These are phyloP conservation scores for Quercus variabilis DNA, from an alignment of 306 rosid genomes.

Conservation along the genomic window DNA sequence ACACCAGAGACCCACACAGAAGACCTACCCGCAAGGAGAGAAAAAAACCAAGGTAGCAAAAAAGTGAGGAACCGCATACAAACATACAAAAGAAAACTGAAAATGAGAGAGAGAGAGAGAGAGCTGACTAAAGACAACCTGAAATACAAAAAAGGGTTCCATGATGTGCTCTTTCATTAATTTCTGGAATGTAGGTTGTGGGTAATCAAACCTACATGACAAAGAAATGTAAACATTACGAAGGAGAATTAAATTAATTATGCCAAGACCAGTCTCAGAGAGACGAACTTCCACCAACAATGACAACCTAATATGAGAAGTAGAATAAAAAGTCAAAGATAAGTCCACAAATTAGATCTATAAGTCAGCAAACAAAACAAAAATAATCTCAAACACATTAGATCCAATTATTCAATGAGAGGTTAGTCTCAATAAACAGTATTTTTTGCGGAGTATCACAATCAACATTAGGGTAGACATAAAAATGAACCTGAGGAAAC, in stretches of 20 bases:
- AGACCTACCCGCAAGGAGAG: conserved; percentile 53
- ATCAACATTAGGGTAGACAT: too few relatives aligned
- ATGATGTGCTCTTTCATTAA: conserved; percentile 94
- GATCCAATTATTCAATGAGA: not conserved
- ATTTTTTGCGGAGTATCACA: not conserved
- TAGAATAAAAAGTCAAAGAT: not conserved
- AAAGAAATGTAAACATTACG: conserved; percentile 26
- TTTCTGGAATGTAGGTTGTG: conserved; percentile 96
- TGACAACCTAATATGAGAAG: not conserved
- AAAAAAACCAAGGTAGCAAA: conserved; percentile 5
- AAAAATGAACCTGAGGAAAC: too few relatives aligned
- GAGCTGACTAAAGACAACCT: conserved; percentile 44
- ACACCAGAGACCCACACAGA: conserved; percentile 99
- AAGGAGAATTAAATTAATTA: conserved; percentile 20
- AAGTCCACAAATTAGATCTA: not conserved
- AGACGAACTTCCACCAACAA: conserved; percentile 5
- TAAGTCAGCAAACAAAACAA: not conserved
- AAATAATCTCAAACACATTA: not conserved
- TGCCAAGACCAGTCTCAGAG: not conserved
- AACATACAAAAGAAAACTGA: not conserved
- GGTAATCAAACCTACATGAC: conserved; percentile 85
- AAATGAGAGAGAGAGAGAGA: conserved; percentile 4
- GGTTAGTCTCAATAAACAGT: not conserved
- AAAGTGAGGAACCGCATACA: conserved; percentile 11
- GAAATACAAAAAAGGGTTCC: conserved; percentile 98